Evolutionary conservation across 1,284 basidiomycete species (phyloP).

Genomic region (Trametes polyzona): DNA sequence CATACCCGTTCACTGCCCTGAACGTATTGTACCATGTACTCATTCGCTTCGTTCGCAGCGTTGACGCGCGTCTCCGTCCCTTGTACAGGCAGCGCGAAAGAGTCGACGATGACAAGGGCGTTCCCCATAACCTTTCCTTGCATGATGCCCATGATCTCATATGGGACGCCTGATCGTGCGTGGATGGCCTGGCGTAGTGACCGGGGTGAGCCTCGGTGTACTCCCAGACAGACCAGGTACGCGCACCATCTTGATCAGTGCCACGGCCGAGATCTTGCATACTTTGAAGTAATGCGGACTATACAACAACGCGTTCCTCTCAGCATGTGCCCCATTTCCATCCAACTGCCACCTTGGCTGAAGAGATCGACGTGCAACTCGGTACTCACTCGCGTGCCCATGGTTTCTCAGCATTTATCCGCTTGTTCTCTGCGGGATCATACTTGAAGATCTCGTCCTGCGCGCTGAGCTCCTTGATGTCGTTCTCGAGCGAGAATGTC

Average conservation of each 20-base stretch:
- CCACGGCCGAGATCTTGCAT: conserved; percentile 94
- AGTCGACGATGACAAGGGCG: conserved; percentile 92
- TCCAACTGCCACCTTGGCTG: conserved; percentile 49
- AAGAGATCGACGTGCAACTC: not conserved
- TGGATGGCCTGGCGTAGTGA: conserved; percentile 80
- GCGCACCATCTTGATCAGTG: conserved; percentile 95
- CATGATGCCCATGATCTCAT: conserved; percentile 99
- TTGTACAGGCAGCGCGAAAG: conserved; percentile 95
- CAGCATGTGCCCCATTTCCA: conserved; percentile 58
- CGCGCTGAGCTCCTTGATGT: conserved; percentile 69
- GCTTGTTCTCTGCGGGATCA: conserved; percentile 73
- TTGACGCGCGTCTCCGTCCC: conserved; percentile 99
- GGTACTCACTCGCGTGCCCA: conserved; percentile 85
- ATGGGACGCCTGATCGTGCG: conserved; percentile 94
- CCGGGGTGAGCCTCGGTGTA: not conserved
- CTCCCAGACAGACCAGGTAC: not conserved
- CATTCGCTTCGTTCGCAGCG: conserved; percentile 94
- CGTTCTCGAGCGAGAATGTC: conserved; percentile 86
- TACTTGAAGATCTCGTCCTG: conserved; percentile 85
- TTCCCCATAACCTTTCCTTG: conserved; percentile 92
- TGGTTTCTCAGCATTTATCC: conserved; percentile 73
- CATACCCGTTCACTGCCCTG: conserved; percentile 77
- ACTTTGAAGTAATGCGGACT: conserved; percentile 93
- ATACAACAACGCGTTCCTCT: not conserved
- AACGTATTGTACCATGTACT: conserved; percentile 97